Base-by-base conservation (phyloP, 2,329 filamentous ascomycete genomes). In the Sclerotiophoma versabilis region DNA sequence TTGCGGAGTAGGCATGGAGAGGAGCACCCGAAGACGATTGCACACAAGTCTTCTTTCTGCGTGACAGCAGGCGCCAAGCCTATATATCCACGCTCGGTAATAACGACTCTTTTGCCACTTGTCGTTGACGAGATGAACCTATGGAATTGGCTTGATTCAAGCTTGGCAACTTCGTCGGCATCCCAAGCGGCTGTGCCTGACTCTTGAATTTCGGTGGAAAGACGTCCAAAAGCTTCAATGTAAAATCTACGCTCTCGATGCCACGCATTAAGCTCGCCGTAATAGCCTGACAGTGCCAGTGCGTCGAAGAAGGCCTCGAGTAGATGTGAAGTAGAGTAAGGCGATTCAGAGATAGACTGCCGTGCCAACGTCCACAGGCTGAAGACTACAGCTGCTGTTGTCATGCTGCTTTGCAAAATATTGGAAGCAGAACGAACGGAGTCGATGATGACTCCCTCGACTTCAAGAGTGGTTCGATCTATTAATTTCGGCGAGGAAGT, bases 11-110 rank as follows among this genome's bases (percentile, higher is more conserved):
- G 32, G 12, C 51, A 52, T n/a, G 56, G 47, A 2, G 47, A 52
- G 11, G 47, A 49, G 26, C 43, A 55, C 0, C 55, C 55, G 33
- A 58, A 58, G 1, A 58, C 32, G 12, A 55, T 52, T 14, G 30
- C 43, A 27, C 55, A 58, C 14, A 32, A 37, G 25, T 58, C 51
- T 27, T 38, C 47, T 17, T 41, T 14, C 20, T 45, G 27, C 4
- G 38, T 26, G 2, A 55, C 23, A 6, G 29, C 43, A 4, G 56
- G 51, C 7, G 47, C 56, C 4, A 55, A 36, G 1, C 56, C 56
- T 2, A 52, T 23, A 19, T 52, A 55, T 4, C 56, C 56, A 11
- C 47, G 51, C 15, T 42, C 17, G 3, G 51, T 58, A 2, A 58
- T 20, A 2, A 55, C 38, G 19, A 58, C 26, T 20, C 43, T 52